Conservation (phyloP, 495 filamentous ascomycete genomes). For the Paragyromitra xinjiangensis region DNA sequence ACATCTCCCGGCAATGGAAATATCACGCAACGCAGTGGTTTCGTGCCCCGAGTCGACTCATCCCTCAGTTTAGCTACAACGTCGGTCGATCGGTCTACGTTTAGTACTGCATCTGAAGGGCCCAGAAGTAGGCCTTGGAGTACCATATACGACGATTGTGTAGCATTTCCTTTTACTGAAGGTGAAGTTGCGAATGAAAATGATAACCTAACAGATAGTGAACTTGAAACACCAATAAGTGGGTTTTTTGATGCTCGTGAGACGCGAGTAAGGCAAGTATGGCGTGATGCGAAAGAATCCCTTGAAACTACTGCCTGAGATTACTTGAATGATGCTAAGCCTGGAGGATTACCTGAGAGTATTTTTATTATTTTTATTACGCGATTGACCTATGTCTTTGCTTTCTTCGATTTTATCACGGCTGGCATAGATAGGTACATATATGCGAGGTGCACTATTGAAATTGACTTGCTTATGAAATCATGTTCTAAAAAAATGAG, state of each 20-base stretch:
- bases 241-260: constrained; percentile 2
- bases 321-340: background rate
- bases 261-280: constrained; percentile 16
- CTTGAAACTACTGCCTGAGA: background rate
- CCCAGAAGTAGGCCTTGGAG: constrained; percentile 34
- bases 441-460: background rate
- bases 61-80: background rate
- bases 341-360: constrained; percentile 3
- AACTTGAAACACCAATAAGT: constrained; percentile 23
- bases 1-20: constrained; percentile 17
- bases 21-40: background rate
- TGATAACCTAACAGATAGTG: constrained; percentile 18
- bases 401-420: background rate
- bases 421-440: background rate
- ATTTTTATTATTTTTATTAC: constrained; percentile 17
- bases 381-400: background rate
- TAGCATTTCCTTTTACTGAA: constrained; percentile 40
- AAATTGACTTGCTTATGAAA: background rate
- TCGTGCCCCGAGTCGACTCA: background rate
- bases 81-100: background rate
- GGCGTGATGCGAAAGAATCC: constrained; percentile 28
- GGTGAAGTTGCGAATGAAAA: constrained; percentile 3
- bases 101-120: constrained; percentile 5
- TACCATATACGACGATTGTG: constrained; percentile 50
- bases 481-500: background rate